Conservation (phyloP, 306 rosid species). For the Casuarina glauca region DNA sequence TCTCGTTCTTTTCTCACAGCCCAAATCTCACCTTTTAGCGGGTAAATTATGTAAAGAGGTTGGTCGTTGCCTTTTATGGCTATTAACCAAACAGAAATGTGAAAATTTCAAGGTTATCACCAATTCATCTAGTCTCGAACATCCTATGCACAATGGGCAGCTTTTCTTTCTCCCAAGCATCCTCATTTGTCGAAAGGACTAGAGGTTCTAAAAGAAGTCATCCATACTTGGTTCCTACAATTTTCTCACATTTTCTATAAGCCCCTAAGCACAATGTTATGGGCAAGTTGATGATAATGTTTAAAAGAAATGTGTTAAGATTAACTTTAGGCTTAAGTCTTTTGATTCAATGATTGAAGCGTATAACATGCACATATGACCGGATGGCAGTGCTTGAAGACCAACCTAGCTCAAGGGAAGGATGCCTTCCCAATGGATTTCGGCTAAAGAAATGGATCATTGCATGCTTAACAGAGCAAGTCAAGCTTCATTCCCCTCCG, state of each 20-base stretch:
- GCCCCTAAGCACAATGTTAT: too few species aligned
- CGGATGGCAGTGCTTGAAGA: neutral
- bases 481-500: neutral
- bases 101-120: conserved; percentile 4
- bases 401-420: neutral
- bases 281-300: too few species aligned
- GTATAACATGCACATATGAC: neutral
- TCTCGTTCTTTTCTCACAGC: conserved; percentile 19
- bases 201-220: conserved; percentile 19
- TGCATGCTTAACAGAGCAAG: neutral
- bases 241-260: neutral
- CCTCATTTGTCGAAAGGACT: neutral
- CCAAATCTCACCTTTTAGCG: conserved; percentile 31
- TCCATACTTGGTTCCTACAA: conserved; percentile 13
- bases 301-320: too few species aligned
- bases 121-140: conserved; percentile 5
- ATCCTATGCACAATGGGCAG: conserved; percentile 19
- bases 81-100: neutral
- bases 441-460: neutral
- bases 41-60: conserved; percentile 9
- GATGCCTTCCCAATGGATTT: neutral
- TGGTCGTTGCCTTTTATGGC: neutral
- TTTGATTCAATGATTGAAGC: too few species aligned
- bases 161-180: conserved; percentile 5
- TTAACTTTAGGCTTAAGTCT: too few species aligned